These are phyloP conservation scores for Phytophthora foliorum DNA, from an alignment of 352 stramenopile genomes.

Conservation along the genomic window DNA sequence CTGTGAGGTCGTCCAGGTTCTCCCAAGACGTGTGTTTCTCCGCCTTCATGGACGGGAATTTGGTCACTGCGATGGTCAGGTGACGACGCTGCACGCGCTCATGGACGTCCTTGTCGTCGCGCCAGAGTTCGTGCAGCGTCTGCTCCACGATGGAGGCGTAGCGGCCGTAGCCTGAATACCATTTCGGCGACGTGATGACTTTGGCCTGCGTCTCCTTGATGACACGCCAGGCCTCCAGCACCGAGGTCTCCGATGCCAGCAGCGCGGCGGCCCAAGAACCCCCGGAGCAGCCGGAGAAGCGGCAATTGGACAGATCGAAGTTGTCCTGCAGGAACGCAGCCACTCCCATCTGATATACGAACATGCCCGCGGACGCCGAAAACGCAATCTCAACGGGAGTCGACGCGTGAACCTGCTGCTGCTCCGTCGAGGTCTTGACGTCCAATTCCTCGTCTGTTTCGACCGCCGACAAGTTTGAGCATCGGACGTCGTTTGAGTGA, in stretches of 20 bases:
- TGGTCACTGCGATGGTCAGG: conserved; percentile 71
- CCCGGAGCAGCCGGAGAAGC: conserved; percentile 46
- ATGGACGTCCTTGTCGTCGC: conserved; percentile 59
- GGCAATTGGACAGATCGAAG: conserved; percentile 48
- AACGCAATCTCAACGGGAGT: conserved; percentile 71
- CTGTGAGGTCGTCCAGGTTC: conserved; percentile 66
- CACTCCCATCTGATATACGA: conserved; percentile 82
- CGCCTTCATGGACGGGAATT: conserved; percentile 64
- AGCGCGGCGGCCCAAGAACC: conserved; percentile 45
- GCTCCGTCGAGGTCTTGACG: conserved; percentile 19
- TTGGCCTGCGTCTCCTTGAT: conserved; percentile 64
- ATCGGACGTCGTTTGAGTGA: conserved; percentile 16
- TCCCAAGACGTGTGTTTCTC: conserved; percentile 68
- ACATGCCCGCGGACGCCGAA: conserved; percentile 70
- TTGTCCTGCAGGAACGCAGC: conserved; percentile 76
- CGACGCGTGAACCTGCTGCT: background rate
- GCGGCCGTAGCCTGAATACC: conserved; percentile 75
- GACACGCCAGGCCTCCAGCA: conserved; percentile 54
- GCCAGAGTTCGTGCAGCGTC: conserved; percentile 66
- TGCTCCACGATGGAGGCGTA: conserved; percentile 64
- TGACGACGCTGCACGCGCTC: conserved; percentile 49
- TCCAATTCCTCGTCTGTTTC: conserved; percentile 47
- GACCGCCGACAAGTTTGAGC: conserved; percentile 20
- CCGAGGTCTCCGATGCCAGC: conserved; percentile 60
- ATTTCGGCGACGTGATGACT: conserved; percentile 52